These are phyloP conservation scores for Boehmeria nivea DNA, from an alignment of 306 rosid species.

Conservation along the genomic window DNA sequence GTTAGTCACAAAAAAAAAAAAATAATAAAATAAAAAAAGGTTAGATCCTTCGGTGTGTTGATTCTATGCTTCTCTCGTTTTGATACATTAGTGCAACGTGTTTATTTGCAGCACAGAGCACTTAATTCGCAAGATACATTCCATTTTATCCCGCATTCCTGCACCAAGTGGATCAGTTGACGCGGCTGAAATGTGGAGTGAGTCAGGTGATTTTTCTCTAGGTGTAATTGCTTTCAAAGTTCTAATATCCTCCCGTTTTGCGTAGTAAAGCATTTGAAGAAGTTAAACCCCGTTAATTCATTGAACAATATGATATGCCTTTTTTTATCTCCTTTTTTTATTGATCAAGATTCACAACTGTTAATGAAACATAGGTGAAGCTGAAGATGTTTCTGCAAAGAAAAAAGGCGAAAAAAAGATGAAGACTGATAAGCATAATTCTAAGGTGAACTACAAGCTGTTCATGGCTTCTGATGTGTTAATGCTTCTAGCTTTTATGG, in stretches of 20 bases:
- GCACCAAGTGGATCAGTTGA: constrained; percentile 42
- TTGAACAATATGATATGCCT: not conserved
- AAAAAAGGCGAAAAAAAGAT: constrained; percentile 39
- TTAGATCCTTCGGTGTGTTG: too few species aligned
- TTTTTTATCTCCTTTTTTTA: constrained; percentile 6
- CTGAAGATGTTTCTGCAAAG: constrained; percentile 36
- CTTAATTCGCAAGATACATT: constrained; percentile 46
- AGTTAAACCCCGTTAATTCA: not conserved
- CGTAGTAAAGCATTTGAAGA: not conserved
- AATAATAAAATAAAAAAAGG: too few species aligned
- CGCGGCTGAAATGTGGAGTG: constrained; percentile 63
- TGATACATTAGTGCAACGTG: too few species aligned
- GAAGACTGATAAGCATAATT: constrained; percentile 36
- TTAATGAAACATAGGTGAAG: constrained; percentile 34
- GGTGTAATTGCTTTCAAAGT: not conserved
- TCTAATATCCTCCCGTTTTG: not conserved
- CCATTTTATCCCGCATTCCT: constrained; percentile 45
- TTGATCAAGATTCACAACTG: constrained; percentile 12
- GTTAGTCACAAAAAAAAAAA: not conserved
- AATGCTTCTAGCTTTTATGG: constrained; percentile 10
- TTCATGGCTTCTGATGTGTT: constrained; percentile 13
- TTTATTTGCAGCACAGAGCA: constrained; percentile 46
- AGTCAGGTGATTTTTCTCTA: constrained; percentile 46
- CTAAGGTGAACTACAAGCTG: constrained; percentile 33
- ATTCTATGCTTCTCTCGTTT: too few species aligned